A percentile compares a stretch with the other conserved stretches of the same genome.
Evolutionary conservation across 345 rosid genomes (phyloP).

Genomic region (Cardamine occulta): DNA sequence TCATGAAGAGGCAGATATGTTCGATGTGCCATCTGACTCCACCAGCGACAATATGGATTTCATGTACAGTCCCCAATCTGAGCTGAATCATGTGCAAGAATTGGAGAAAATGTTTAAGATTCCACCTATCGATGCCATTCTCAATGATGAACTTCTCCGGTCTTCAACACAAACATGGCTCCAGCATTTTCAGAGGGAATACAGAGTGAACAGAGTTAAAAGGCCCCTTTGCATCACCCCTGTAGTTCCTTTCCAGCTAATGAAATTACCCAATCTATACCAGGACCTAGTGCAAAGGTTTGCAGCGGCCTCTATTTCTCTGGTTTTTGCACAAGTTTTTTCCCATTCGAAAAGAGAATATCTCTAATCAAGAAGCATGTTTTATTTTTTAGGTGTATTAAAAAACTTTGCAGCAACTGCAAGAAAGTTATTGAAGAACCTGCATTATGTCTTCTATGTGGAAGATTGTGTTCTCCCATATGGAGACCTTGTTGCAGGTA

Average conservation of each 20-base stretch:
- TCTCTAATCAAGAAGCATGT: slow-evolving; percentile 20
- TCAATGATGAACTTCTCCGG: slow-evolving; percentile 57
- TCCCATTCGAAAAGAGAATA: slow-evolving; percentile 10
- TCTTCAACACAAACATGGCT: slow-evolving; percentile 65
- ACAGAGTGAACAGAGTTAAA: slow-evolving; percentile 42
- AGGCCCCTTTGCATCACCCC: slow-evolving; percentile 56
- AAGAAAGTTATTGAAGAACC: slow-evolving; percentile 60
- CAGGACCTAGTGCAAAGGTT: slow-evolving; percentile 89
- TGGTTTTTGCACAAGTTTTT: slow-evolving; percentile 10
- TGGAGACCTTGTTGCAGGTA: slow-evolving; percentile 94
- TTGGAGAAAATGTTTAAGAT: slow-evolving; percentile 80
- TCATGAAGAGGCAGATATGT: slow-evolving; percentile 46
- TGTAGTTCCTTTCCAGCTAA: slow-evolving; percentile 78
- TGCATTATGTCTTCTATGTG: slow-evolving; percentile 86
- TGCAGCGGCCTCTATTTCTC: slow-evolving; percentile 32
- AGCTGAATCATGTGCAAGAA: slow-evolving; percentile 63
- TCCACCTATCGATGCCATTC: slow-evolving; percentile 61
- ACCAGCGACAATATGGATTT: slow-evolving; percentile 46
- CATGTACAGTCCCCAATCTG: slow-evolving; percentile 44
- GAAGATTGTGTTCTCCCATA: slow-evolving; percentile 77
- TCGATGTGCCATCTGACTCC: slow-evolving; percentile 44
- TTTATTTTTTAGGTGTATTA: slow-evolving; percentile 65
- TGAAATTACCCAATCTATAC: slow-evolving; percentile 79
- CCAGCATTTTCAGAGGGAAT: slow-evolving; percentile 60
- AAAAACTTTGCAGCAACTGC: slow-evolving; percentile 71